Conservation (phyloP, 305 asterid genomes). For the Solanum hybrid region DNA sequence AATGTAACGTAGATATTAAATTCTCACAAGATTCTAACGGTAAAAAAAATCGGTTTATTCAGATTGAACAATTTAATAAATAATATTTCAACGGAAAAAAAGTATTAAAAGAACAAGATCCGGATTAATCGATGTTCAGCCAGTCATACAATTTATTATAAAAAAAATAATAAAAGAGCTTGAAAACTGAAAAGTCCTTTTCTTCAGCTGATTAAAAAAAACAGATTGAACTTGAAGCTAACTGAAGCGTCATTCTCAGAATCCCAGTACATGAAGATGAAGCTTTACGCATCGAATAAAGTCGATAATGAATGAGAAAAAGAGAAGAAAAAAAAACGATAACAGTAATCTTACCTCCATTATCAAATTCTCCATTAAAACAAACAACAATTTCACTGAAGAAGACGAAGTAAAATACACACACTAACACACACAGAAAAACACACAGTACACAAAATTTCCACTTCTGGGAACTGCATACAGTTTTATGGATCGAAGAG, state of each 20-base stretch:
- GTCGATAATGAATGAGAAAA: conserved; percentile 1
- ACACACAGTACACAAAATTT: not conserved
- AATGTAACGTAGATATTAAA: not conserved
- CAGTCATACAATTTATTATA: not conserved
- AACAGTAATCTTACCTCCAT: conserved; percentile 8
- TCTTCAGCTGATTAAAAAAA: not conserved
- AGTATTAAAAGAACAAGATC: not conserved
- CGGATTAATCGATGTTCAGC: not conserved
- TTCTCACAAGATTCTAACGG: conserved; percentile 5
- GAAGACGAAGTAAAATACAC: not conserved
- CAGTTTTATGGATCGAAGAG: not conserved
- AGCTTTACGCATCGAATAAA: conserved; percentile 27
- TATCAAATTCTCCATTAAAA: not conserved
- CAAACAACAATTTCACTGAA: not conserved
- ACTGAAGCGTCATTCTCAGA: not conserved
- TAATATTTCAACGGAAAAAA: not conserved
- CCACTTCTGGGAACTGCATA: not conserved
- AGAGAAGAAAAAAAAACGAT: not conserved
- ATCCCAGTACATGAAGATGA: conserved; percentile 1
- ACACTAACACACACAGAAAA: not conserved
- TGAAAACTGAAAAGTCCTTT: not conserved
- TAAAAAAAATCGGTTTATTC: not conserved
- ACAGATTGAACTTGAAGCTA: not conserved
- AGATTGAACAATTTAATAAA: conserved; percentile 1
- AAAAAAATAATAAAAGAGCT: not conserved